These are phyloP conservation scores for Selaginella tamariscina DNA, from an alignment of 75 land plant species.

Conservation along the genomic window DNA sequence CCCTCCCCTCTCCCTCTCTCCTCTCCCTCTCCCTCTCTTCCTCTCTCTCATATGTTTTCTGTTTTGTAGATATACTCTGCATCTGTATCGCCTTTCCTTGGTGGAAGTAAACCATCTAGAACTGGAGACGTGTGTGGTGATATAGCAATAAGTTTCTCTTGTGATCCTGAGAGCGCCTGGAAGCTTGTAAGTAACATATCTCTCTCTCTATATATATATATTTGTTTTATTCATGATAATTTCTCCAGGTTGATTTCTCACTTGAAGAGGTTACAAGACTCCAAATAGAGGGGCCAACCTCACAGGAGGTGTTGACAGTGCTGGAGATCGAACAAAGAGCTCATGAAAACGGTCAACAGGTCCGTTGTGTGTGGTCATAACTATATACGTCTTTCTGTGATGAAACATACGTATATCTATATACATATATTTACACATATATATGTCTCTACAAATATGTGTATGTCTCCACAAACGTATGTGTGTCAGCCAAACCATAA, in stretches of 20 bases:
- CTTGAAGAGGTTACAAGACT: slow-evolving; percentile 66
- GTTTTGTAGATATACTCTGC: slow-evolving; percentile 69
- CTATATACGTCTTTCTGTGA: background rate
- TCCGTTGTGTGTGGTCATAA: slow-evolving; percentile 8
- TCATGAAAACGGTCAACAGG: slow-evolving; percentile 97
- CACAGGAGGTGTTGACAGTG: slow-evolving; percentile 56
- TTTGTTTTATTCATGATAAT: too few species aligned
- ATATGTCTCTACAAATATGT: too few species aligned
- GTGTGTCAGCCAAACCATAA: background rate
- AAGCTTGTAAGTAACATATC: slow-evolving; percentile 42
- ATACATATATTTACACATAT: too few species aligned
- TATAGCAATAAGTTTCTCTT: slow-evolving; percentile 79
- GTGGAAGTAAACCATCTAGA: slow-evolving; percentile 88
- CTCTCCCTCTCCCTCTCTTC: too few species aligned
- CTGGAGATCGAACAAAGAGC: slow-evolving; percentile 92
- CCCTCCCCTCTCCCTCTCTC: too few species aligned
- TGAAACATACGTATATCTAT: background rate
- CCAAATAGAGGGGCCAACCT: slow-evolving; percentile 67
- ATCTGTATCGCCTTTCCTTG: slow-evolving; percentile 79
- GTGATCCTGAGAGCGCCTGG: slow-evolving; percentile 86
- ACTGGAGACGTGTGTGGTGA: slow-evolving; percentile 84
- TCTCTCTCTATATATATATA: background rate
- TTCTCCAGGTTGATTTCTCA: slow-evolving; percentile 61
- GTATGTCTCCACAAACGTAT: too few species aligned
- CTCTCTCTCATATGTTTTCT: background rate